Evolutionary conservation across 2,329 filamentous ascomycete genomes (phyloP).

Genomic region (Microdochium paspali): DNA sequence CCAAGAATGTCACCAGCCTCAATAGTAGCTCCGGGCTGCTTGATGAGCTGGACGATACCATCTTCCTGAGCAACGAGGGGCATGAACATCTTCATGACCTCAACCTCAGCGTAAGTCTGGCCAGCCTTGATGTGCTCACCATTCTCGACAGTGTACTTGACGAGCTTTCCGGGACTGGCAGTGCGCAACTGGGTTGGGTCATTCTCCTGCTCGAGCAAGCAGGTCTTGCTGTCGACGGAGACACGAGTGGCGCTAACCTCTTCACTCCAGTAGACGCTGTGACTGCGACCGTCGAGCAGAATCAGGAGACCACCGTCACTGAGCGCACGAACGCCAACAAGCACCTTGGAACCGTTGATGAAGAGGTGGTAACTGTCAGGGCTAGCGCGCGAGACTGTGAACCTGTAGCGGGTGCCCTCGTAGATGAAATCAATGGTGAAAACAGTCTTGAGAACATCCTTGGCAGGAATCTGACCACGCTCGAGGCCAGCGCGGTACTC

Average conservation of each 20-base stretch:
- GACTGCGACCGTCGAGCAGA: constrained; percentile 81
- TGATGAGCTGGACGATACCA: constrained; percentile 94
- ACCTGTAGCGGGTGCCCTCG: constrained; percentile 93
- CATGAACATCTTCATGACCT: constrained; percentile 99
- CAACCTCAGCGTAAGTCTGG: constrained; percentile 90
- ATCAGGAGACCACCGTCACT: constrained; percentile 91
- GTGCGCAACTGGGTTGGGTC: constrained; percentile 95
- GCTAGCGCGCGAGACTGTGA: constrained; percentile 89
- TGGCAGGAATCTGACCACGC: constrained; percentile 94
- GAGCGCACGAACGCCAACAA: constrained; percentile 83
- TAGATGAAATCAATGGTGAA: constrained; percentile 99
- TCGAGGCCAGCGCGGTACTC: constrained; percentile 86
- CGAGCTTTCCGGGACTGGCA: constrained; percentile 91
- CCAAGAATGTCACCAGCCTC: constrained; percentile 98
- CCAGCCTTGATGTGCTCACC: constrained; percentile 88
- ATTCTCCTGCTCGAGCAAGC: constrained; percentile 95
- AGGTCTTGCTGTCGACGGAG: constrained; percentile 97
- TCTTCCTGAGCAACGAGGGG: constrained; percentile 90
- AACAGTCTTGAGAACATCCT: constrained; percentile 94
- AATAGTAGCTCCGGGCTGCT: constrained; percentile 95
- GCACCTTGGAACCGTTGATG: constrained; percentile 96
- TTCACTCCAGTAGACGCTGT: constrained; percentile 99
- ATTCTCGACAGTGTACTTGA: constrained; percentile 96
- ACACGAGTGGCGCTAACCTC: constrained; percentile 92
- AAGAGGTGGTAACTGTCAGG: constrained; percentile 93